Evolutionary conservation across 1,284 basidiomycete genomes (phyloP), one percentile per base, ranked within the genome.

Genomic region (Thecaphora thlaspeos): DNA sequence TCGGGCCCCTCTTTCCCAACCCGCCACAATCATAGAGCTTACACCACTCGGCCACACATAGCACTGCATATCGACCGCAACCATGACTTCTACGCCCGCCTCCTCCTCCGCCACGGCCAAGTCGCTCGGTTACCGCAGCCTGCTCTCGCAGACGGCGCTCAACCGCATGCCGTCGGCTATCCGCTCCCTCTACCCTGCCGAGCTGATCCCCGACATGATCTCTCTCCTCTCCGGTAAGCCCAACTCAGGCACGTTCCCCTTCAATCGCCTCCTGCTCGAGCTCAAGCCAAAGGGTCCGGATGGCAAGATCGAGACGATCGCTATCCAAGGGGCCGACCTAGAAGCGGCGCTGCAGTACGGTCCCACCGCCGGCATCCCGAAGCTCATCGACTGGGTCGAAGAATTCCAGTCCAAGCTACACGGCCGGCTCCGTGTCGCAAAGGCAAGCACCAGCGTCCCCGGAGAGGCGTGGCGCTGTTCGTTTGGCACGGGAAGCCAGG

Each of bases 191-290:
- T 84, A 87, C 67, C 89, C 87, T 0, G 82, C 91, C 40, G 92
- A 96, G 78, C 80, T 81, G 17, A 82, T 80, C 2, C 90, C 90
- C 0, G 89, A 88, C 2, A 80, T 94, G 61, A 87, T 96, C 48
- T 92, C 90, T n/a, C 82, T 95, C 53, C 73, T 81, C 19, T 82
- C 82, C 7, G 83, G 83, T 21, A 81, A 82, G 79, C 94, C 94
- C 21, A 94, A 95, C 75, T 83, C 87, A 17, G 80, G 82, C 4
- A 89, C 90, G 8, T 97, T 96, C 80, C 93, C 93, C 0, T 88
- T 97, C 76, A 85, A 86, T 7, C 85, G 86, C 0, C 80, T 95
- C 63, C 83, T 82, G 21, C 74, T 83, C 48, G 79, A 80, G 53
- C 73, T 83, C 54, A 82, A 82, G 68, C 76, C 81, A 17, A 26